Conservation (phyloP, 768 basidiomycete species). For the Exidia glandulosa region DNA sequence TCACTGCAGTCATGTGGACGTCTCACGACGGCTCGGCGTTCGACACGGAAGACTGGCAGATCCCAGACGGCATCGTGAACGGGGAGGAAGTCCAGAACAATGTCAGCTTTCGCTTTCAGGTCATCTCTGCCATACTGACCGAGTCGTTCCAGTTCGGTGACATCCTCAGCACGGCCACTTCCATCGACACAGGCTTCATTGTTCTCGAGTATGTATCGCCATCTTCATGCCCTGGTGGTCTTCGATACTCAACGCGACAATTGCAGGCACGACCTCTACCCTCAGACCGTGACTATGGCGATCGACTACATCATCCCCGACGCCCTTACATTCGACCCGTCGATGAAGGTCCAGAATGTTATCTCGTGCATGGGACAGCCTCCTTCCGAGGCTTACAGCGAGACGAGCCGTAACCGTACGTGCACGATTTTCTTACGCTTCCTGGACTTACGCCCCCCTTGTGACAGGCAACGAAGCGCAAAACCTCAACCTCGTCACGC, state of each 20-base stretch:
- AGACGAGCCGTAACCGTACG: slow-evolving; percentile 61
- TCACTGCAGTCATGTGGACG: slow-evolving; percentile 80
- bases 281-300: slow-evolving; percentile 74
- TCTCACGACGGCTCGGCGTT: slow-evolving; percentile 42
- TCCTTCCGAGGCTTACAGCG: slow-evolving; percentile 61
- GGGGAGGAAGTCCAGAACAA: slow-evolving; percentile 53
- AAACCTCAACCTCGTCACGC: not conserved
- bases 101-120: slow-evolving; percentile 1
- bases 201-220: slow-evolving; percentile 46
- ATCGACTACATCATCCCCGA: slow-evolving; percentile 79
- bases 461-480: not conserved
- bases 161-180: slow-evolving; percentile 53
- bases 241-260: not conserved
- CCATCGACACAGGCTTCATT: slow-evolving; percentile 68
- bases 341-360: slow-evolving; percentile 67
- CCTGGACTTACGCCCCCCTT: not conserved
- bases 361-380: slow-evolving; percentile 50
- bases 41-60: slow-evolving; percentile 78
- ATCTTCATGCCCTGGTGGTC: not conserved
- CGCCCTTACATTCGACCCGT: slow-evolving; percentile 56
- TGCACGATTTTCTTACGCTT: slow-evolving; percentile 1
- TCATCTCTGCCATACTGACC: slow-evolving; percentile 2
- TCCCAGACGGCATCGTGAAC: slow-evolving; percentile 49
- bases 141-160: slow-evolving; percentile 41
- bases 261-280: slow-evolving; percentile 62